Base-by-base conservation (phyloP, 257 asterid genomes). In the Ligustrum vulgare region DNA sequence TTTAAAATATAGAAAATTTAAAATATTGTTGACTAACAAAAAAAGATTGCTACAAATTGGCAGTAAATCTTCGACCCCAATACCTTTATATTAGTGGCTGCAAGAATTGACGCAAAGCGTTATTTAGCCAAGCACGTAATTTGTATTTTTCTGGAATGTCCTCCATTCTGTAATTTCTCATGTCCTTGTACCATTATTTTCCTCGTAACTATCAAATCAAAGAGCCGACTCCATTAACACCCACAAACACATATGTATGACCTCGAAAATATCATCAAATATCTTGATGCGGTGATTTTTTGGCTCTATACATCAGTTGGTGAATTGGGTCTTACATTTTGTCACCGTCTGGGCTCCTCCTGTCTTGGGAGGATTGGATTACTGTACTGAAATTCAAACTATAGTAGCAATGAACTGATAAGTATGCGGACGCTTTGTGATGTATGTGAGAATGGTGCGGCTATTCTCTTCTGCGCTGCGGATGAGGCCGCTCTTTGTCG, bases 401-500 rank as follows among this genome's bases (percentile, higher is more conserved):
- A 73, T 79, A 3, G 77, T 80, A 82, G 81, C 77, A 76, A 79
- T 79, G 86, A 79, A n/a, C n/a, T n/a, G n/a, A n/a, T n/a, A n/a
- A 86, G 87, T 79, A 90, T 90, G 93, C 87, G 90, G 84, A 88
- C 93, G 67, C 82, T 90, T 69, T 90, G 96, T 87, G 96, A 88
- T 77, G 91, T 80, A 18, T 90, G 93, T 76, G 96, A 88, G 84
- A 77, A 87, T 76, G 96, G 91, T 41, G 91, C 90, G 45, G 96
- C 96, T 10, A 85, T 88, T 62, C 82, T 90, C 33, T 90, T 90
- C 72, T 90, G 96, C 74, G 93, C 93, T 15, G 96, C 93, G 20
- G 96, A 90, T 54, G 96, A 90, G 81, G 96, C 96, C 45, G 88
- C 90, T 73, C 88, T 90, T 33, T 90, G 96, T 76, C 83, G 85